These are phyloP conservation scores for Lathyrus oleraceus DNA, from an alignment of 306 rosid species.

Conservation along the genomic window DNA sequence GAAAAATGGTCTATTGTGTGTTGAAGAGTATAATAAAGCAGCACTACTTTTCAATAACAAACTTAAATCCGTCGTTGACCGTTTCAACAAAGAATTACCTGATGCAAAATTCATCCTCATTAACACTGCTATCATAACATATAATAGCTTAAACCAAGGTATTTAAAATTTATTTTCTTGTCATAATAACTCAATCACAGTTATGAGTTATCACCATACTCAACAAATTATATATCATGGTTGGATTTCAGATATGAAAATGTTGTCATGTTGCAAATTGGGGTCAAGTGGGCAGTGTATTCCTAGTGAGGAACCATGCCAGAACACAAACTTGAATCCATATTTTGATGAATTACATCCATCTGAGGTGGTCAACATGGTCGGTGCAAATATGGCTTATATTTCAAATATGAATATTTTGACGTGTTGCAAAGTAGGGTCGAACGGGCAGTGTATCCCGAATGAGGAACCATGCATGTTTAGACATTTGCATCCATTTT, in stretches of 20 bases:
- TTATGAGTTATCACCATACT: too few relatives aligned
- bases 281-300: slow-evolving; percentile 35
- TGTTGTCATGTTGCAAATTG: slow-evolving; percentile 36
- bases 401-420: too few relatives aligned
- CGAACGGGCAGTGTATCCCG: too few relatives aligned
- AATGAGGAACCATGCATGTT: too few relatives aligned
- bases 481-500: slow-evolving; percentile 29
- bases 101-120: slow-evolving; percentile 45
- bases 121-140: neutral
- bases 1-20: slow-evolving; percentile 49
- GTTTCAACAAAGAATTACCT: slow-evolving; percentile 34
- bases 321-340: neutral
- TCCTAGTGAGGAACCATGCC: slow-evolving; percentile 29
- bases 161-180: neutral
- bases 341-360: too few relatives aligned
- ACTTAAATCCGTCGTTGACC: slow-evolving; percentile 41
- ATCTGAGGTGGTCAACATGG: too few relatives aligned
- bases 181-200: too few relatives aligned
- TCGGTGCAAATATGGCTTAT: too few relatives aligned
- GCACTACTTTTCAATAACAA: slow-evolving; percentile 42
- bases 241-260: slow-evolving; percentile 18
- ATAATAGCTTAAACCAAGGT: neutral
- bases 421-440: too few relatives aligned
- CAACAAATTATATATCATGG: neutral
- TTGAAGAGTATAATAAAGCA: slow-evolving; percentile 33